Conservation (phyloP, 305 asterid species). For the Rubia peregrina region DNA sequence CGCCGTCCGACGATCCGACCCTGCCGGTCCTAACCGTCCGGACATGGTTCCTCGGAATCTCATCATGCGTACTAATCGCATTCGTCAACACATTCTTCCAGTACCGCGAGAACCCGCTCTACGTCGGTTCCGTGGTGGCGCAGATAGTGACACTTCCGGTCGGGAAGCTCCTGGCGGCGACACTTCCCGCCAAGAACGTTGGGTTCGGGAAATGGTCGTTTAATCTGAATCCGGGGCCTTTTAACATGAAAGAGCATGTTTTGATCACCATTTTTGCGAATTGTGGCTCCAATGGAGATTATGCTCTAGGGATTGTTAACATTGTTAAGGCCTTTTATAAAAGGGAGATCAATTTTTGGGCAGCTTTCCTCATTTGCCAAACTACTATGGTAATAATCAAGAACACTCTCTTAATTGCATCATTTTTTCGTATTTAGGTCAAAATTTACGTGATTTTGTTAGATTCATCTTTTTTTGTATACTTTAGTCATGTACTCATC, state of each 20-base stretch:
- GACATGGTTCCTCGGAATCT: conserved; percentile 52
- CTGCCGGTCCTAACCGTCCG: conserved; percentile 44
- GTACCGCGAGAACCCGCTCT: conserved; percentile 41
- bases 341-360: conserved; percentile 31
- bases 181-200: conserved; percentile 30
- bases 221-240: conserved; percentile 58
- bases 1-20: conserved; percentile 43
- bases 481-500: too few relatives aligned
- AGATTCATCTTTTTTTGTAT: too few relatives aligned
- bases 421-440: too few relatives aligned
- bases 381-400: conserved; percentile 43
- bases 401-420: too few relatives aligned
- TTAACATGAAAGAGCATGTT: conserved; percentile 60
- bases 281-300: conserved; percentile 43
- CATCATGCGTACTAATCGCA: conserved; percentile 40
- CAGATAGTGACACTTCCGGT: conserved; percentile 56
- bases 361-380: conserved; percentile 43
- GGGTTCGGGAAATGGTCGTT: conserved; percentile 32
- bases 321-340: conserved; percentile 53
- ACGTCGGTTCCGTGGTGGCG: conserved; percentile 28
- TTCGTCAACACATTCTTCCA: conserved; percentile 49
- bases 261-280: conserved; percentile 57
- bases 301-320: conserved; percentile 42
- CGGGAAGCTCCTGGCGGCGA: conserved; percentile 47
- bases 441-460: too few relatives aligned